Evolutionary conservation across 2,329 filamentous ascomycete species (phyloP).

Genomic region (Lachnellula willkommii): DNA sequence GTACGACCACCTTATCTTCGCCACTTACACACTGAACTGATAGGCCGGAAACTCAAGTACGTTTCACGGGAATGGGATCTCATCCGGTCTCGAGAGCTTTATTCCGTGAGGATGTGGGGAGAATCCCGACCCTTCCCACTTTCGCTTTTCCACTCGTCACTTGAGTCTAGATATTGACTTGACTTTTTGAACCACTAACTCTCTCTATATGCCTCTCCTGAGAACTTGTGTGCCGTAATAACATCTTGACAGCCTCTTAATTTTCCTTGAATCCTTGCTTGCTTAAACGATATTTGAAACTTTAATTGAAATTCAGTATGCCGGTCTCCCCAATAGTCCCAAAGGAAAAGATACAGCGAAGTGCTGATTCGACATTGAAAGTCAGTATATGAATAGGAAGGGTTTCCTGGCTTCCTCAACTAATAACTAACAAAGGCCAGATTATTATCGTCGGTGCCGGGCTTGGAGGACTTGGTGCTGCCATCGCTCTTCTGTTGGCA

Average conservation of each 20-base stretch:
- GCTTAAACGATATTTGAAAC: too few species aligned
- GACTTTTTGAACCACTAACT: too few species aligned
- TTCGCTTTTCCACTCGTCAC: too few species aligned
- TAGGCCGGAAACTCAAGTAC: not conserved
- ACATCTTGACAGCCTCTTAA: too few species aligned
- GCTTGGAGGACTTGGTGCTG: conserved; percentile 45
- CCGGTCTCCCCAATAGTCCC: conserved; percentile 2
- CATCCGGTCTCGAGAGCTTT: too few species aligned
- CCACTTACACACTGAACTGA: not conserved
- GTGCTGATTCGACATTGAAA: conserved; percentile 16
- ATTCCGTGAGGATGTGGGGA: too few species aligned
- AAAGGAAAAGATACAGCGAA: conserved; percentile 16
- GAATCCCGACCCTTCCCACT: too few species aligned
- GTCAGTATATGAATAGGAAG: conserved; percentile 5
- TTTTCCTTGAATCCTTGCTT: too few species aligned
- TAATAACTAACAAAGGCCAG: conserved; percentile 5
- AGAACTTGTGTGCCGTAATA: too few species aligned
- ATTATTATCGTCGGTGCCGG: conserved; percentile 52
- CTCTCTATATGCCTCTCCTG: too few species aligned
- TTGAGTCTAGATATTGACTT: too few species aligned
- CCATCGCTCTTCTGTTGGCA: conserved; percentile 25
- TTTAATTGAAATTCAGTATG: not conserved
- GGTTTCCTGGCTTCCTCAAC: not conserved
- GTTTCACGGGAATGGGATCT: not conserved
- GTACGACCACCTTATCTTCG: not conserved